Percentiles rank a stretch among this genome's conserved stretches.
phyloP scores from a whole-genome alignment of 2,329 filamentous ascomycete species.

The Penicillium griseofulvum region DNA sequence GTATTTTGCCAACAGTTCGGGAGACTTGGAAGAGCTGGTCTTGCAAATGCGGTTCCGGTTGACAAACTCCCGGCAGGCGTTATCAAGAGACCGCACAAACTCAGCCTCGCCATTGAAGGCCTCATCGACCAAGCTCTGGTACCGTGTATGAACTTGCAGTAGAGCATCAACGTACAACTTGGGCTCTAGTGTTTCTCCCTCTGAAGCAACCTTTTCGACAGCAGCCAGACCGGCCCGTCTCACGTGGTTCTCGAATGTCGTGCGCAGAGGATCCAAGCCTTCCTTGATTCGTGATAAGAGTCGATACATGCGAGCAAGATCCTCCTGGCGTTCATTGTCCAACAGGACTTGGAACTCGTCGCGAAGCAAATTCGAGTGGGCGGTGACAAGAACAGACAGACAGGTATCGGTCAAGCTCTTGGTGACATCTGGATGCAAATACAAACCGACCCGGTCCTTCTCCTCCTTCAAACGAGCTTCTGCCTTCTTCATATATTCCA shows the following conservation, averaged over 20 bases:
- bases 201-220: slow-evolving; percentile 84
- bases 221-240: slow-evolving; percentile 83
- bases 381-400: slow-evolving; percentile 82
- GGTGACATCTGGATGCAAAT: slow-evolving; percentile 87
- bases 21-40: slow-evolving; percentile 86
- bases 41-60: slow-evolving; percentile 97
- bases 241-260: slow-evolving; percentile 88
- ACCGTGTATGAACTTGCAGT: slow-evolving; percentile 90
- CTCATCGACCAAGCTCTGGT: slow-evolving; percentile 83
- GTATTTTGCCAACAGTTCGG: slow-evolving; percentile 92
- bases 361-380: slow-evolving; percentile 79
- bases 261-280: slow-evolving; percentile 82
- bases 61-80: slow-evolving; percentile 96
- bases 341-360: slow-evolving; percentile 95
- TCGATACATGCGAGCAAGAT: slow-evolving; percentile 95
- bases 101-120: slow-evolving; percentile 95
- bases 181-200: slow-evolving; percentile 86
- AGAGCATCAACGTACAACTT: slow-evolving; percentile 96
- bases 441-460: slow-evolving; percentile 88
- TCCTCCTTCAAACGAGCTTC: slow-evolving; percentile 86
- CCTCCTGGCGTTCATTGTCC: slow-evolving; percentile 90
- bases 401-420: slow-evolving; percentile 80
- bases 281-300: slow-evolving; percentile 85
- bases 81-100: slow-evolving; percentile 93
- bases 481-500: slow-evolving; percentile 99